These are phyloP conservation scores for Tubosaeta sp. DNA, from an alignment of 768 basidiomycete species.

Conservation along the genomic window DNA sequence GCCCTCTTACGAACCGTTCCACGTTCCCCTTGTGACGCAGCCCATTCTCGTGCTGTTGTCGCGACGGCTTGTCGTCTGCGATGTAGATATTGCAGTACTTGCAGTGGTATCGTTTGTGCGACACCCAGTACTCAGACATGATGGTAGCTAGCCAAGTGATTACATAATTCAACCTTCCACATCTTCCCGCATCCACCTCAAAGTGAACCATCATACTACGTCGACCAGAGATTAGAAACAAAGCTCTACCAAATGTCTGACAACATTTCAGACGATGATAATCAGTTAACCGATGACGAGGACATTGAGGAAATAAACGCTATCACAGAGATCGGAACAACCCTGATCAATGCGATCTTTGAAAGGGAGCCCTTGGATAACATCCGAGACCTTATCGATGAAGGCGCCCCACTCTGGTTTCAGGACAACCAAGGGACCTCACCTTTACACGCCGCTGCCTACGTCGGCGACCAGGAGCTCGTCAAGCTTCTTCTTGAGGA, in stretches of 20 bases:
- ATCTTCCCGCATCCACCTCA: not conserved
- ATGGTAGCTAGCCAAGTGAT: slow-evolving; percentile 11
- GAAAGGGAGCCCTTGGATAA: slow-evolving; percentile 39
- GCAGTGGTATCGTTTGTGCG: slow-evolving; percentile 90
- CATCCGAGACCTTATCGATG: slow-evolving; percentile 49
- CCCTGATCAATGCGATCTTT: slow-evolving; percentile 57
- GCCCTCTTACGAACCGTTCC: slow-evolving; percentile 84
- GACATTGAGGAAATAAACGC: slow-evolving; percentile 38
- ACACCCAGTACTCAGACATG: slow-evolving; percentile 94
- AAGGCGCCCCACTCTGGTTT: slow-evolving; percentile 84
- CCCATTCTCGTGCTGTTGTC: slow-evolving; percentile 89
- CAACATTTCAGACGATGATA: slow-evolving; percentile 6
- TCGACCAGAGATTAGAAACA: not conserved
- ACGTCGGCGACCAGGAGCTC: slow-evolving; percentile 60
- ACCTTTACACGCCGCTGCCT: slow-evolving; percentile 82
- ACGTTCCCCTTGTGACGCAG: slow-evolving; percentile 91
- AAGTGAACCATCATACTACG: not conserved
- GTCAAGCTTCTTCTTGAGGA: slow-evolving; percentile 65
- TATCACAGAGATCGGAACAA: slow-evolving; percentile 53
- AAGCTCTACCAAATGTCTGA: slow-evolving; percentile 12
- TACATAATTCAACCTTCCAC: slow-evolving; percentile 13
- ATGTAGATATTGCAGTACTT: slow-evolving; percentile 98
- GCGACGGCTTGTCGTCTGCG: slow-evolving; percentile 90
- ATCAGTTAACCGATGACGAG: slow-evolving; percentile 21
- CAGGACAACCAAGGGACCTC: slow-evolving; percentile 84